These are phyloP conservation scores for Lumnitzera littorea DNA, from an alignment of 345 rosid genomes.

Conservation along the genomic window DNA sequence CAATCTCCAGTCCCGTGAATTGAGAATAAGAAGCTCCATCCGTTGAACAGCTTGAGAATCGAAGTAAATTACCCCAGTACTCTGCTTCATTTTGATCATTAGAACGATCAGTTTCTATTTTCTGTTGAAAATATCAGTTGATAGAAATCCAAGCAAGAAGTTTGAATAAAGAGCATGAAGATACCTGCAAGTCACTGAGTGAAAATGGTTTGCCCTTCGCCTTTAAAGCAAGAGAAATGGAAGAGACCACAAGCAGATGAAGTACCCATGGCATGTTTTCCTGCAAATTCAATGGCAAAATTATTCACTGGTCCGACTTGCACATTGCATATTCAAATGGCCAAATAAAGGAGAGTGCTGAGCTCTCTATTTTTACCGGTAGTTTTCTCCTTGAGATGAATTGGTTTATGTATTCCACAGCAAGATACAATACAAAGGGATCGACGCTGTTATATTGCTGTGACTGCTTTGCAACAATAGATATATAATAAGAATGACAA, in stretches of 20 bases:
- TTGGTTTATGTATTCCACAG: constrained; percentile 45
- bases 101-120: background rate
- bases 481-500: no score
- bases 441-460: constrained; percentile 3
- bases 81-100: constrained; percentile 19
- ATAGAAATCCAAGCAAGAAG: background rate
- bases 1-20: constrained; percentile 45
- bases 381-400: constrained; percentile 32
- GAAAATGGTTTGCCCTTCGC: constrained; percentile 28
- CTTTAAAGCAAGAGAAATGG: constrained; percentile 44
- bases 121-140: background rate
- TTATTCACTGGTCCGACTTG: background rate
- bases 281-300: constrained; percentile 17
- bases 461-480: no score
- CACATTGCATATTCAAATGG: background rate
- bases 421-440: constrained; percentile 29
- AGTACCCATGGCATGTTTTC: constrained; percentile 35
- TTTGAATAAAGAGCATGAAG: constrained; percentile 7
- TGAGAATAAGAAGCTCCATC: constrained; percentile 47
- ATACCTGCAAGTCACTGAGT: constrained; percentile 20
- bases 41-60: constrained; percentile 28
- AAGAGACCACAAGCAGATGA: constrained; percentile 29
- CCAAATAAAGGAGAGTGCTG: background rate
- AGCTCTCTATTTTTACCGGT: constrained; percentile 16
- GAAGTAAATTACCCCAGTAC: constrained; percentile 21